Base-by-base conservation (phyloP, 2,329 filamentous ascomycete genomes). In the Stagonosporopsis vannaccii region DNA sequence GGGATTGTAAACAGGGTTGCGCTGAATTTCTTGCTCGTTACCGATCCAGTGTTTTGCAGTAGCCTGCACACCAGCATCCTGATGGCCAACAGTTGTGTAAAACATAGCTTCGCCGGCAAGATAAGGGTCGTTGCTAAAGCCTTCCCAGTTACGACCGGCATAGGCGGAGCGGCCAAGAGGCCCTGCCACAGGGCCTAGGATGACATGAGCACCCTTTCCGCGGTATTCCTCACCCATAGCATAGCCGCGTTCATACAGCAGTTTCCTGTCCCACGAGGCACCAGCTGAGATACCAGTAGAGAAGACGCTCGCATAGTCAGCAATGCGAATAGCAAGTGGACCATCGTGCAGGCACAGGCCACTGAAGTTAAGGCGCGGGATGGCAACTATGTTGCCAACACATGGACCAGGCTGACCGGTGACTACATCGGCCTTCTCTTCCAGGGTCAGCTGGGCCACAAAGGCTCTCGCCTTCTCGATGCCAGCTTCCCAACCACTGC, bases 21-120 rank as follows among this genome's bases (percentile, higher is more conserved):
- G 74, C 62, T 70, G 70, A 46, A 63, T 84, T 56, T 88, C 86
- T 69, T 88, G 86, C 66, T 88, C 86, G 51, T 88, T 86, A 15
- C 76, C 83, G 37, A 88, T 83, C 54, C 80, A 82, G 62, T 88
- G 85, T 71, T 86, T 78, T 17, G 75, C 73, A 32, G 70, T 75
- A 28, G 76, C 72, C 46, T 79, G 72, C 9, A 81, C 80, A 42
- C 78, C 78, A 17, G 69, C 73, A 48, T 73, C 73, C 45, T 80
- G 76, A 41, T 77, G 69, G 17, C 77, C 75, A 46, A 61, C 63
- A 51, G 80, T 77, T 1, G 77, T 78, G 43, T 74, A 57, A 13
- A 70, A 69, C 66, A 77, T 75, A 1, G 74, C 68, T 28, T 79
- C 66, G 41, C 78, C 81, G 26, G 74, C 75, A 13, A 83, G 71